These are phyloP conservation scores for Naematelia aurantialba DNA, from an alignment of 768 basidiomycete genomes.

Conservation along the genomic window DNA sequence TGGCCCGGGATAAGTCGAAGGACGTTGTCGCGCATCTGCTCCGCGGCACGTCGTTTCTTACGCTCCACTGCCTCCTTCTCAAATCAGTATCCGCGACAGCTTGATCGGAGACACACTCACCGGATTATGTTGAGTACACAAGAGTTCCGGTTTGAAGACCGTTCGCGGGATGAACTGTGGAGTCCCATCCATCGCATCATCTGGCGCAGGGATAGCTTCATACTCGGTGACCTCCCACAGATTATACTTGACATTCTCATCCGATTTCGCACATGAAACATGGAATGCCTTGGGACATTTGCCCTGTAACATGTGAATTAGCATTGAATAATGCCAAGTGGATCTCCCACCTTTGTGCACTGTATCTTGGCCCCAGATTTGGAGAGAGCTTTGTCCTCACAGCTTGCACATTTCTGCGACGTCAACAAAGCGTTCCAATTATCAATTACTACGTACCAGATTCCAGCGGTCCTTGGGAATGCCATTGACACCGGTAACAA, in stretches of 20 bases:
- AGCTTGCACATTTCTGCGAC: conserved; percentile 83
- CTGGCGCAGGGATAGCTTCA: conserved; percentile 12
- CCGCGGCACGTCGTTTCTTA: conserved; percentile 70
- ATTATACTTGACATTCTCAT: conserved; percentile 41
- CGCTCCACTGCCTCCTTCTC: conserved; percentile 63
- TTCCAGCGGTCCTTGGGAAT: conserved; percentile 92
- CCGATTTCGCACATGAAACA: conserved; percentile 76
- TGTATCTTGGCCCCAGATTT: conserved; percentile 58
- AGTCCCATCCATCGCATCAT: conserved; percentile 17
- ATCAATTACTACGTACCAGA: conserved; percentile 61
- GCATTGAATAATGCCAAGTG: neutral
- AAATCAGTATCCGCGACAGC: neutral
- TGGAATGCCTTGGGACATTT: conserved; percentile 93
- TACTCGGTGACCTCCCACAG: conserved; percentile 41
- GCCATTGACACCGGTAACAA: conserved; percentile 76
- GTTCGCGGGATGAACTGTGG: conserved; percentile 52
- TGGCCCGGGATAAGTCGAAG: conserved; percentile 66
- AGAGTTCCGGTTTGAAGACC: conserved; percentile 66
- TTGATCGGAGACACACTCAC: conserved; percentile 55
- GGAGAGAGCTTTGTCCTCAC: conserved; percentile 59
- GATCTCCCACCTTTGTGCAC: conserved; percentile 63
- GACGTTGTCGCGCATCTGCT: conserved; percentile 68
- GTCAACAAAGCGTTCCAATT: neutral
- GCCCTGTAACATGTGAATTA: conserved; percentile 52
- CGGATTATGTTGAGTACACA: conserved; percentile 87